Evolutionary conservation across 1,284 basidiomycete species (phyloP).

Genomic region (Fomitopsis pinicola): DNA sequence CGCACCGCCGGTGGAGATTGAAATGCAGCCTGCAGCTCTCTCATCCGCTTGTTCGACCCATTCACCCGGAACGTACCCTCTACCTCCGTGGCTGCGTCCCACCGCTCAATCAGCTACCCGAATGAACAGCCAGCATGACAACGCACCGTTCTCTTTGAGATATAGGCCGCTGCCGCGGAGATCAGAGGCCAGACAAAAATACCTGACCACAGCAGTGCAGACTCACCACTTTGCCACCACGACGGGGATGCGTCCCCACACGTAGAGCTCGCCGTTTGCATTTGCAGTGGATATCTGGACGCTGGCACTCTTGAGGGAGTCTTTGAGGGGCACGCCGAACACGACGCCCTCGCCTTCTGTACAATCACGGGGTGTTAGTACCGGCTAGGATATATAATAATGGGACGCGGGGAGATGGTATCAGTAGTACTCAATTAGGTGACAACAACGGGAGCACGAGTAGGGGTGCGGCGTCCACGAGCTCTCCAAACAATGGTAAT

Average conservation of each 20-base stretch:
- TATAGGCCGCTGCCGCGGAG: slow-evolving; percentile 64
- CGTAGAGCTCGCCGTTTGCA: slow-evolving; percentile 76
- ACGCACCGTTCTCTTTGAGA: slow-evolving; percentile 84
- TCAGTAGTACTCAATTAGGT: neutral
- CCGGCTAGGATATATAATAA: neutral
- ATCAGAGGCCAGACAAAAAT: neutral
- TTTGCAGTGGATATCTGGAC: slow-evolving; percentile 95
- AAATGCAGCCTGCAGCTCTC: slow-evolving; percentile 88
- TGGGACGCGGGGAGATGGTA: neutral
- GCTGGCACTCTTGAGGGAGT: slow-evolving; percentile 83
- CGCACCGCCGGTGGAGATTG: slow-evolving; percentile 84
- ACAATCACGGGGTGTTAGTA: neutral
- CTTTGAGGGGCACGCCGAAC: slow-evolving; percentile 83
- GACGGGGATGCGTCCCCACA: slow-evolving; percentile 94
- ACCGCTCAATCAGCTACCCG: neutral
- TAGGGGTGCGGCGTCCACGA: neutral
- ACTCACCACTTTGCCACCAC: slow-evolving; percentile 95
- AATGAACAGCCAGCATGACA: slow-evolving; percentile 4
- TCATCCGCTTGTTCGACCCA: slow-evolving; percentile 92
- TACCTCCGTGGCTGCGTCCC: slow-evolving; percentile 80
- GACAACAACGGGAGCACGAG: neutral
- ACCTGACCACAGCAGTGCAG: neutral
- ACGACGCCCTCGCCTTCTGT: slow-evolving; percentile 46
- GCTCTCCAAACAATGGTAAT: too few species aligned
- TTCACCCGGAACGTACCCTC: slow-evolving; percentile 94